These are phyloP conservation scores for Karstenula rhodostoma DNA, from an alignment of 2,329 filamentous ascomycete genomes.

Conservation along the genomic window DNA sequence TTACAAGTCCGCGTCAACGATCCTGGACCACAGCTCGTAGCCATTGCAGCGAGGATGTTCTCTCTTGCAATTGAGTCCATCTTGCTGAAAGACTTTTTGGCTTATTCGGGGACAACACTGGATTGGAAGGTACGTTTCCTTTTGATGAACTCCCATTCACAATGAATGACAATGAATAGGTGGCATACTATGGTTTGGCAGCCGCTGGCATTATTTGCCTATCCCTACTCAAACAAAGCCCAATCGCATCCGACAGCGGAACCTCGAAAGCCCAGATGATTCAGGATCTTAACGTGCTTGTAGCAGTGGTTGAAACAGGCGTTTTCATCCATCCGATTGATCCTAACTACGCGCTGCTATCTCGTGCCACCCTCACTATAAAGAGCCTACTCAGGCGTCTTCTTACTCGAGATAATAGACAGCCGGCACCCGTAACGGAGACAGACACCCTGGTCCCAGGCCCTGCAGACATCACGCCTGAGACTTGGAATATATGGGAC, in stretches of 20 bases:
- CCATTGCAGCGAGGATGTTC: conserved; percentile 39
- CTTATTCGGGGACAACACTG: conserved; percentile 45
- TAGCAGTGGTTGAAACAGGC: conserved; percentile 4
- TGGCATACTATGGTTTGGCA: conserved; percentile 42
- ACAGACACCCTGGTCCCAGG: not conserved
- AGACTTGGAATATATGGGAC: conserved; percentile 7
- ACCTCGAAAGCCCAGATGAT: conserved; percentile 7
- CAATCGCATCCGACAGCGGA: not conserved
- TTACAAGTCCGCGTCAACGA: conserved; percentile 29
- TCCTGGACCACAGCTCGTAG: conserved; percentile 33
- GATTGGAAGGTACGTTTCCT: conserved; percentile 39
- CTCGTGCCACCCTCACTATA: conserved; percentile 7
- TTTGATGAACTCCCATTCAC: not conserved
- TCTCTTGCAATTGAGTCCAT: conserved; percentile 39
- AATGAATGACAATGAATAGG: conserved; percentile 1
- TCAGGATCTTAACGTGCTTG: conserved; percentile 8
- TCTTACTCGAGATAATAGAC: not conserved
- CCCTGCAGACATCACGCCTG: not conserved
- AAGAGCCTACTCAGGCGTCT: conserved; percentile 9
- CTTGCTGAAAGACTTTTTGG: conserved; percentile 37
- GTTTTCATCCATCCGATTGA: conserved; percentile 3
- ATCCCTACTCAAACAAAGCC: conserved; percentile 27
- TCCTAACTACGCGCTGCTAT: conserved; percentile 9
- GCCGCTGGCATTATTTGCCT: conserved; percentile 46
- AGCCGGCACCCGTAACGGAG: not conserved